A percentile compares a stretch with the other conserved stretches of the same genome.
These are phyloP conservation scores for Globisporangium recalcitrans DNA, from an alignment of 352 stramenopile species.

Conservation along the genomic window DNA sequence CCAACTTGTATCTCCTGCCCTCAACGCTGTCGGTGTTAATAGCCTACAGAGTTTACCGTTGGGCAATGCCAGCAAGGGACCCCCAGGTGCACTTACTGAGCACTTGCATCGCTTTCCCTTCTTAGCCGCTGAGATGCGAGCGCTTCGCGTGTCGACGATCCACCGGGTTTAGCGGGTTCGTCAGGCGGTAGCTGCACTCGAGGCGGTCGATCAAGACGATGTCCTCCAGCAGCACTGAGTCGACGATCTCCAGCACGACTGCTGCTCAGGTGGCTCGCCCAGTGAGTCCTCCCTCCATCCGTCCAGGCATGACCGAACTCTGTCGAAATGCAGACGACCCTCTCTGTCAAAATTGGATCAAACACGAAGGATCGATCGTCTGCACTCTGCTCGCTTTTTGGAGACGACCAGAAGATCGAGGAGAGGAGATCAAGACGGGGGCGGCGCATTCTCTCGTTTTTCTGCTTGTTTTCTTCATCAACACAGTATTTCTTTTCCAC, in stretches of 20 bases:
- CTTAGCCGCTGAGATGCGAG: not conserved
- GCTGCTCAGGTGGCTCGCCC: not conserved
- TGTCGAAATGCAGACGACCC: too few relatives aligned
- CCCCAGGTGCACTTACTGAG: too few relatives aligned
- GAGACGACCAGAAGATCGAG: not conserved
- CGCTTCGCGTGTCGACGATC: not conserved
- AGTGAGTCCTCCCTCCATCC: too few relatives aligned
- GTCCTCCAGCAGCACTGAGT: not conserved
- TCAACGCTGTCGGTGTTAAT: too few relatives aligned
- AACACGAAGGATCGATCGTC: not conserved
- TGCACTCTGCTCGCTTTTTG: not conserved
- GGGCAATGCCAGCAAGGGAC: too few relatives aligned
- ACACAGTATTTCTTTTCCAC: constrained; percentile 7
- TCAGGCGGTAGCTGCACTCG: constrained; percentile 1
- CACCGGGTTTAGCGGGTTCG: not conserved
- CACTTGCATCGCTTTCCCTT: too few relatives aligned
- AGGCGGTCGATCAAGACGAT: not conserved
- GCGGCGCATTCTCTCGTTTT: not conserved
- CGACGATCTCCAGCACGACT: too few relatives aligned
- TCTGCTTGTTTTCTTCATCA: not conserved
- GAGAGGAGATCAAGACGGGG: not conserved
- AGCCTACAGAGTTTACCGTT: not conserved
- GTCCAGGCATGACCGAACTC: not conserved
- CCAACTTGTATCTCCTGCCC: too few relatives aligned
- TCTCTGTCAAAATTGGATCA: not conserved